Conservation (phyloP, 2,329 filamentous ascomycete genomes). For the Ophiocordyceps unilateralis region DNA sequence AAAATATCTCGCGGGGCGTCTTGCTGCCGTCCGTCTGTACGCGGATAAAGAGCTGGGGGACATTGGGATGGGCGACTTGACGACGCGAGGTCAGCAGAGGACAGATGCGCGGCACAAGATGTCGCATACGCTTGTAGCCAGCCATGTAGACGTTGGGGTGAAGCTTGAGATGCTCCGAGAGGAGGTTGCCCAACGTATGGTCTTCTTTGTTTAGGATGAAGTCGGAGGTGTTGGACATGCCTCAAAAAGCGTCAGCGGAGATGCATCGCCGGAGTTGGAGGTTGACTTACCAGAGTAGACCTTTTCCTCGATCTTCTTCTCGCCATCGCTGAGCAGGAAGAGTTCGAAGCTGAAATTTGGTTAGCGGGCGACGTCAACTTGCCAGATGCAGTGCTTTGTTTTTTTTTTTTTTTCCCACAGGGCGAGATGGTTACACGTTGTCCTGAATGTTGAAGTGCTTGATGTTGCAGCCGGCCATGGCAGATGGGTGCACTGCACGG, state of each 20-base stretch:
- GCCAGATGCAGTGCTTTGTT: no score
- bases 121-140: constrained; percentile 51
- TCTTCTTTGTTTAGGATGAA: constrained; percentile 96
- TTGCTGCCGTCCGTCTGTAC: constrained; percentile 83
- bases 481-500: constrained; percentile 2
- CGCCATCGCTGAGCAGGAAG: constrained; percentile 70
- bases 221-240: constrained; percentile 85
- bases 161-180: constrained; percentile 71
- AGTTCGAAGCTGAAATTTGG: constrained; percentile 59
- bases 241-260: constrained; percentile 15
- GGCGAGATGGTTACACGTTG: constrained; percentile 12
- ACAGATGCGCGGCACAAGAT: no score
- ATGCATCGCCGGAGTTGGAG: neutral
- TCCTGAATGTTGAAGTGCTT: constrained; percentile 22
- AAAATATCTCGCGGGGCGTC: constrained; percentile 75
- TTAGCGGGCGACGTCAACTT: constrained; percentile 7
- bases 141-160: constrained; percentile 75
- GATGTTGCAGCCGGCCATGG: constrained; percentile 19
- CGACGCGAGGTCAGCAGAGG: constrained; percentile 1
- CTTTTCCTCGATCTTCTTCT: constrained; percentile 86
- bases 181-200: constrained; percentile 82
- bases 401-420: neutral
- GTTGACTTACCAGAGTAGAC: constrained; percentile 62
- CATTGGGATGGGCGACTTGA: constrained; percentile 39
- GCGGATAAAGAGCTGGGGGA: constrained; percentile 49